Base-by-base conservation (phyloP, 73 alveolate genomes). In the Urostyla sp. region DNA sequence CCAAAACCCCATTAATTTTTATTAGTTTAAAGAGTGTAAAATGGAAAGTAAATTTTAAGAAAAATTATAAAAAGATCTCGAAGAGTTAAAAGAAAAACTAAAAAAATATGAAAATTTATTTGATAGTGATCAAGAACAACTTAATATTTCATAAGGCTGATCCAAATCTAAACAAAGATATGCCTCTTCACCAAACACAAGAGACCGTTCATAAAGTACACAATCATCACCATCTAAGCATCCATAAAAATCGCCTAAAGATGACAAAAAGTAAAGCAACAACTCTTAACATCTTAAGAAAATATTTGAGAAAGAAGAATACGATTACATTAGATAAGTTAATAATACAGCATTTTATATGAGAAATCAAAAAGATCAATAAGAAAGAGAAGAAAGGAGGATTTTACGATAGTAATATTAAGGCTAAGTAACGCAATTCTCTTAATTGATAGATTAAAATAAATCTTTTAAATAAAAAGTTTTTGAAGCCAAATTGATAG, bases 401-500 rank as follows among this genome's bases (percentile, higher is more conserved):
- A 21, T 4, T 15, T 18, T 56, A 18, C 15, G 49, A 74, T 56
- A 6, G 38, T 28, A 53, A 54, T 0, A 32, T 48, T 18, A 54
- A 38, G 72, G 34, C 11, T 53, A 0, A n/a, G 0, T 31, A 23
- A 4, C 43, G 23, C 7, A 74, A 46, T 10, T 21, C 2, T 23
- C 50, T 40, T 15, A 49, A 50, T 18, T 18, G 76, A 20, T 24
- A n/a, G 54, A 74, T 23, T n/a, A 74, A 28, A 16, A 74, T 21
- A 50, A 50, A 21, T 21, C 61, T 1, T 66, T 56, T 1, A 67
- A 57, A n/a, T 52, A 78, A 28, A 78, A 58, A 78, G 61, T 61
- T 18, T n/a, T 54, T 0, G 89, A 78, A 32, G 80, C 82, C 51
- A 78, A 60, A 27, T 13, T 0, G 18, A 66, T 80, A 4, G 84